Evolutionary conservation across 2,329 filamentous ascomycete species (phyloP), one percentile per base, ranked within the genome.

Genomic region (Aspergillus sp.): DNA sequence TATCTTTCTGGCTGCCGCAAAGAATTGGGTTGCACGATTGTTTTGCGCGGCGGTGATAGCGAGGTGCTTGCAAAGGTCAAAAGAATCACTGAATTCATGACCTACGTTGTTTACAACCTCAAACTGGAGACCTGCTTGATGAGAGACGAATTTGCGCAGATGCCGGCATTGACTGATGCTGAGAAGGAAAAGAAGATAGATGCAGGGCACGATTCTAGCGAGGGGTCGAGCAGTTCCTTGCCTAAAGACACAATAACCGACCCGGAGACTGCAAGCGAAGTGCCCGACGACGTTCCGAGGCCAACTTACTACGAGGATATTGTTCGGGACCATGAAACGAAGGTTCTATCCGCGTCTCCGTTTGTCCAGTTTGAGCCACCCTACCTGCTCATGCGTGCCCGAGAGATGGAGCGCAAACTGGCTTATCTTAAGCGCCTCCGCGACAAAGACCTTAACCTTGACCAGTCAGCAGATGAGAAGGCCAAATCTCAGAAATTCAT

Each of bases 81-180:
- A 78, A 86, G 88, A 55, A 95, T 99, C 66, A 95, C 94, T 10
- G 95, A 99, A 73, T 98, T 99, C 72, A 97, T 99, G 94, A 90
- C 96, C 39, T 99, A 98, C 68, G 96, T 99, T 19, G 93, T 98
- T 12, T 99, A 99, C 78, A 99, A 97, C 69, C 82, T 99, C 56
- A 97, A 96, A 72, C 84, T 99, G 13, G 95, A 99, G 77, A 97
- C 95, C 1, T 97, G 91, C 68, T 81, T 99, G 49, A 91, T 99
- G 85, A 86, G 91, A 55, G 95, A 99, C 74, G 93, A 96, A 69
- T 96, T 92, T 67, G 90, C 96, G 15, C 86, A 93, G 63, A 89
- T 96, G 21, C 92, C 92, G 1, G 83, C 85, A 1, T 84, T 84
- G 28, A 80, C 83, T 8, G 83, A 86, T 3, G 72, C 80, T 69